Evolutionary conservation across 208 protist genomes (phyloP), one percentile per base, ranked within the genome.

Genomic region (Acanthamoeba royreba): DNA sequence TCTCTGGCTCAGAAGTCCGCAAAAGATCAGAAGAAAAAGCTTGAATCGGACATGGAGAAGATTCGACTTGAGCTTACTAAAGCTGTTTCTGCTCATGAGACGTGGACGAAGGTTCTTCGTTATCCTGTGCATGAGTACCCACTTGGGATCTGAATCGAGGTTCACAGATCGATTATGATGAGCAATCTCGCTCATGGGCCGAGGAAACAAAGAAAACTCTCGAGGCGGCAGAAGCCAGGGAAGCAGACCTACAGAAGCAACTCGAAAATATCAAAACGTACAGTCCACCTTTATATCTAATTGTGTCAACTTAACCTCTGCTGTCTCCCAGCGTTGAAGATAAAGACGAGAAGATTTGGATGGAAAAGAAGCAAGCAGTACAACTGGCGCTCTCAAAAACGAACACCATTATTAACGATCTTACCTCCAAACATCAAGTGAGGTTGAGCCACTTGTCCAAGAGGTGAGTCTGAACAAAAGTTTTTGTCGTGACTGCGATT

Each of bases 1-100:
- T 85, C 93, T 49, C 63, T 79, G 3, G 94, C 94, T 9, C n/a
- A 89, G n/a, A 95, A 95, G 66, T 17, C 74, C 7, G 79, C 77
- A 13, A 95, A 87, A 83, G 94, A 95, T 25, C 9, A 49, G n/a
- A 43, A 77, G 61, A 95, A 95, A 63, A 93, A 93, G 47, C 53
- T 92, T 19, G 90, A 95, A 38, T 1, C 5, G 4, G 58, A 85
- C 35, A 25, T 93, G 22, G 28, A 55, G 9, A 52, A 93, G 22
- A 15, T 90, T n/a, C 28, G 53, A 35, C 38, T 46, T 49, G 52
- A 92, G 25, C 47, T 63, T 17, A 55, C 52, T 49, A 52, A 66
- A 35, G 19, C 63, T 35, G 31, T 45, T 8, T 52, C 94, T 22
- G 55, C 88, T 25, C n/a, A 93, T 35, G 11, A 40, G 31, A 95